Evolutionary conservation across 2,329 filamentous ascomycete species (phyloP), one percentile per base, ranked within the genome.

Genomic region (Xylariaceae sp.): DNA sequence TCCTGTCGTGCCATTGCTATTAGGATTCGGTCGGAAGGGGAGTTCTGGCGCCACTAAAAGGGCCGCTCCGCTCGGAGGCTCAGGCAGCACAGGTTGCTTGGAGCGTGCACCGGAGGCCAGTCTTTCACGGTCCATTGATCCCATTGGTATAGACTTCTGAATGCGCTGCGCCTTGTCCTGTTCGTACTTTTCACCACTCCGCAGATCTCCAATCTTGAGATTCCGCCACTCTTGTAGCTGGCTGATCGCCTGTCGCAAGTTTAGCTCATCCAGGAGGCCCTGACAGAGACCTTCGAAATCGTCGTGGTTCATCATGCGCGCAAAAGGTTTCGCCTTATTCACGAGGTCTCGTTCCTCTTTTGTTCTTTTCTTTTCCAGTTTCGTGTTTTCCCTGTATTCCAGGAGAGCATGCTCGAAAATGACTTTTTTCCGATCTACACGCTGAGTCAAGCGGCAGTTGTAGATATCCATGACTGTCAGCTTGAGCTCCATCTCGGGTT

Each of bases 391-490:
- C 54, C 90, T 80, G 64, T 99, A 99, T 48, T 99, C 92, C 4
- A 99, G 76, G 27, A 99, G 76, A 52, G 88, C 88, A 69, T 99
- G 94, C 65, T 97, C 91, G 62, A 99, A 97, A 6, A 99, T 87
- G 44, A 97, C 87, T 72, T 94, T 95, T 71, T 99, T 99, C 41
- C 94, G 81, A 62, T 97, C 92, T 6, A 92, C 92, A 58, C 94
- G 85, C 49, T 91, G 87, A 2, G 91, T 96, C 15, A 99, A 74
- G 5, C 91, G 84, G 50, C 87, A 86, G 65, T 99, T 99, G 75
- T 99, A 99, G 44, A 99, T 95, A 58, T 96, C 90, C 84, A 99
- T 96, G 17, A 99, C 90, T 0, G 90, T 96, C 72, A 97, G 83
- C 76, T 99, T 99, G 41, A 99, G 80, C 57, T 96, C 91, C 79